Conservation (phyloP, 1,139 yeast species). For the Debaryomyces fabryi region DNA sequence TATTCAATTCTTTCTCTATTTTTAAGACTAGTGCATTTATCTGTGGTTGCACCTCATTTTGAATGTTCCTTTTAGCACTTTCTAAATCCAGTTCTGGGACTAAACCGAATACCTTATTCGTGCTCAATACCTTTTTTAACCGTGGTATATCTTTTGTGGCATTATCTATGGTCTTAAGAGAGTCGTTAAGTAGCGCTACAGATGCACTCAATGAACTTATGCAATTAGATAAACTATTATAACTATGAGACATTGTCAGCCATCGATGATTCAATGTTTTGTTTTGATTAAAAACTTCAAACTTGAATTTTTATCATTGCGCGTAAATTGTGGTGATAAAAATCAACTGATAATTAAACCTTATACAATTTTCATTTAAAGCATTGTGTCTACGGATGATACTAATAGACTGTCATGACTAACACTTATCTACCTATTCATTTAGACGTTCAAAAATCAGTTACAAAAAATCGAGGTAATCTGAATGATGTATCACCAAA, state of each 20-base stretch:
- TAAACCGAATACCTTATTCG: conserved; percentile 44
- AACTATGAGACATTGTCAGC: conserved; percentile 14
- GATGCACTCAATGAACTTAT: conserved; percentile 35
- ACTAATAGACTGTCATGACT: conserved; percentile 14
- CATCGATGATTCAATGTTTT: not conserved
- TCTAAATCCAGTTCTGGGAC: conserved; percentile 45
- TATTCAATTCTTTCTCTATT: conserved; percentile 37
- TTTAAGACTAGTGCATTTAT: conserved; percentile 33
- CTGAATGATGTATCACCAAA: not conserved
- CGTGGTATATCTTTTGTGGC: conserved; percentile 40
- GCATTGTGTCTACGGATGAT: not conserved
- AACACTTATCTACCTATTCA: conserved; percentile 23
- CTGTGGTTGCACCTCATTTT: conserved; percentile 38
- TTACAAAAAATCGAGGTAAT: conserved; percentile 3
- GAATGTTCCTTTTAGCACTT: conserved; percentile 38
- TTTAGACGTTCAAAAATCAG: conserved; percentile 17
- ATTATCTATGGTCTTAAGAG: conserved; percentile 31
- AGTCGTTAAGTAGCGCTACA: conserved; percentile 32
- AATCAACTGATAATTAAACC: not conserved
- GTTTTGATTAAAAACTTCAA: conserved; percentile 4
- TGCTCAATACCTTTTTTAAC: conserved; percentile 34
- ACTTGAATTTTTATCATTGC: not conserved
- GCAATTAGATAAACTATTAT: conserved; percentile 27
- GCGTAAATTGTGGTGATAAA: conserved; percentile 3
- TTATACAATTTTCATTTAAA: not conserved